Base-by-base conservation (phyloP, 2,329 filamentous ascomycete genomes). In the Knoxdaviesia proteae region DNA sequence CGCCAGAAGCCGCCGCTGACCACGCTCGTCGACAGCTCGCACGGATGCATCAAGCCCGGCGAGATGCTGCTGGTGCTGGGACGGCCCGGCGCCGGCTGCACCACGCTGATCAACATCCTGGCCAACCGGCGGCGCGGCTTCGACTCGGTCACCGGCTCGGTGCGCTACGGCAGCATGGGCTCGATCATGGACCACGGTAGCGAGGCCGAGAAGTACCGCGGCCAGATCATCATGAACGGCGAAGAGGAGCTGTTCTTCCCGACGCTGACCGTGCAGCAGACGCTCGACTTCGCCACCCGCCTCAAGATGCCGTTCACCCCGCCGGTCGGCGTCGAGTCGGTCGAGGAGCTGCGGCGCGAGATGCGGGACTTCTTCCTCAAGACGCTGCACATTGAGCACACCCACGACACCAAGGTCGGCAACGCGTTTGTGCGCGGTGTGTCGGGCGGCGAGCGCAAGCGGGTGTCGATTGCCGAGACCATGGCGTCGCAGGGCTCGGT, bases 1-100 rank as follows among this genome's bases (percentile, higher is more conserved):
- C 61, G 61, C 48, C 61, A 60, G 38, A 74, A 71, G 49, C 67
- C 70, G 0, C 71, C 77, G 0, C 56, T 78, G 20, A 71, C 70
- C 47, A 77, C 74, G 0, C 76, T 84, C 39, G 58, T 84, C 29
- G 67, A 79, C 42, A 65, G 71, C 49, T 72, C 68, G 45, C 70
- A 76, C 52, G 79, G 79, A 7, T 80, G 75, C 49, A 72, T 84
- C 41, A 76, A 77, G 53, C 77, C 78, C 0, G 80, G 77, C 20
- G 77, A 82, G 56, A 80, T 82, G 78, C 57, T 81, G 1, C 59
- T 82, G 1, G 77, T 83, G 0, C 61, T 83, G 0, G 79, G 79
- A 3, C 65, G 77, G 1, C 78, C 79, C 0, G 79, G 77, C 0
- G 66, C 74, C 3, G 78, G 78, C 34, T 84, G 80, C 54, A 81